Evolutionary conservation across 164 flowering plant species (phyloP), one percentile per base, ranked within the genome.

Genomic region (Hamamelis virginiana): DNA sequence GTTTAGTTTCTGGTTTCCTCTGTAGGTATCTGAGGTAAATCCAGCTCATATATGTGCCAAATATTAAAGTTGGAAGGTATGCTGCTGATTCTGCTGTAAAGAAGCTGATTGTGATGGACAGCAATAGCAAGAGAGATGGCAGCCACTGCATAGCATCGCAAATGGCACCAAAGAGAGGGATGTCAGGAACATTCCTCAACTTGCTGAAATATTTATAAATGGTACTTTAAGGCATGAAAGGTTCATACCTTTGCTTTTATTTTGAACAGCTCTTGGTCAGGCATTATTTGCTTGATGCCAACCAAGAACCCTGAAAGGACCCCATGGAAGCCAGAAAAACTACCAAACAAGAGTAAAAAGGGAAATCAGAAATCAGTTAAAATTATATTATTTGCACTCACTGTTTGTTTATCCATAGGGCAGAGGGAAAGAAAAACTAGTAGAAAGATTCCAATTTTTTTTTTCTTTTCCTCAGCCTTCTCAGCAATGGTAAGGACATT

Each of bases 291-390:
- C 86, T 95, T 95, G 71, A 92, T 77, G 16, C 98, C 99, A 64
- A 95, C 99, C 63, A 91, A 78, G 68, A 95, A 85, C 18, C 96
- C 99, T 43, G 86, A 75, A 23, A 95, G 85, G 66, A 92, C 83
- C 47, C 94, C 98, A 62, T 91, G 92, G 86, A 95, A 95, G 60
- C 99, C 98, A 68, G 98, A 91, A 68, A 91, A 95, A 62, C 99
- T 95, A 66, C 66, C 61, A 64, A 71, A 69, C 41, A 26, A 27
- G 8, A 63, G 41, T 33, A 2, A 33, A 33, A 33, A 25, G 56
- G 25, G 12, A 61, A 53, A 67, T 22, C 5, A 23, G 28, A 16
- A 27, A 16, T 60, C 22, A 22, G 22, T 55, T 13, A 55, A 55
- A 33, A 2, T 33, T 55, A 25, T 12, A 55, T 22, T 13, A 21